Evolutionary conservation across 164 flowering plant genomes (phyloP), one percentile per base, ranked within the genome.

Genomic region (Stephania cephalantha): DNA sequence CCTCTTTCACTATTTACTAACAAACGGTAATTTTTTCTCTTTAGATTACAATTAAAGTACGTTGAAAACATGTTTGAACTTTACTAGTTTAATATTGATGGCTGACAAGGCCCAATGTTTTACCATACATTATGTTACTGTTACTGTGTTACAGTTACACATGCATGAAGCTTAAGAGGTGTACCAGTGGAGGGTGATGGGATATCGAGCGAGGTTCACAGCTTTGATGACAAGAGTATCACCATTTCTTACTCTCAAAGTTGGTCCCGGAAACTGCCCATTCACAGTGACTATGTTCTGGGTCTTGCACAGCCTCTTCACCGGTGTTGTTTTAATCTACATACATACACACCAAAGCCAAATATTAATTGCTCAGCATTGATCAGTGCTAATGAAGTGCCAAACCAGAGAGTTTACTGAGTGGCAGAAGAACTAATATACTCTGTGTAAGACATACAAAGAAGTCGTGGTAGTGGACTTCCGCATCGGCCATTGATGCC

Each of bases 291-390:
- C 88, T 46, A 80, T 70, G 74, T 79, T 86, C 46, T 79, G 86
- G 50, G 95, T 85, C 5, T 83, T 90, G 92, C 97, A 94, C 89
- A 94, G 91, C 90, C 97, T 93, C 91, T 90, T 91, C 91, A 93
- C 91, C 78, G 86, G 82, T 15, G 88, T 91, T 76, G 85, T 88
- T 90, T 91, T 92, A 73, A 93, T 75, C 98, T 93, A 35, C 11
- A 20, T 93, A 35, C 11, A 20, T 29, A 68, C 31, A 35, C 42
- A 35, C 42, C 70, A 68, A 48, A 48, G 13, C 53, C 53, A 48
- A 48, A 12, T 48, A 48, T 7, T 11, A 5, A 7, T 5, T 11
- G 12, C 12, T 48, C 53, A 48, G 53, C 13, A 48, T 35, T 35
- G 42, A 35, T 35, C 42, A 35, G 42, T 35, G 42, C 42, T 48